phyloP scores from a whole-genome alignment of 2,329 filamentous ascomycete species.

The Orbilia quercus region DNA sequence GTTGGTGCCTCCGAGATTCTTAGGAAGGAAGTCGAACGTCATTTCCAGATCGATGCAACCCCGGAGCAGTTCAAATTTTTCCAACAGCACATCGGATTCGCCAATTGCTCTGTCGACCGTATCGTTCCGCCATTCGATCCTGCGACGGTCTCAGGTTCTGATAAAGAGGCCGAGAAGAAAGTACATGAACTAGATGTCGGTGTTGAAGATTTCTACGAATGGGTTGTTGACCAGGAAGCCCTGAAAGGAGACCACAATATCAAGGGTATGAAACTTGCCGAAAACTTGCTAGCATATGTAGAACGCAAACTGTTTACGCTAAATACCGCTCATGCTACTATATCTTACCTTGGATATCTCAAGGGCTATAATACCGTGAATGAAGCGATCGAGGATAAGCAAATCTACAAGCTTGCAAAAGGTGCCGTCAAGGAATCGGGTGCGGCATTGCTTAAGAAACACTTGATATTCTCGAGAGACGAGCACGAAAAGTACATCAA shows the following conservation, averaged over 20 bases:
- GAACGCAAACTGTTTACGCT: conserved; percentile 99
- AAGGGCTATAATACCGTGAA: conserved; percentile 87
- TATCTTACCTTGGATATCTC: conserved; percentile 93
- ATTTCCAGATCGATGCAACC: conserved; percentile 56
- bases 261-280: conserved; percentile 90
- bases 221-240: conserved; percentile 90
- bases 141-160: background rate
- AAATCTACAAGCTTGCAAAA: conserved; percentile 82
- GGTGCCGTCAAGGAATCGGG: conserved; percentile 87
- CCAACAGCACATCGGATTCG: conserved; percentile 81
- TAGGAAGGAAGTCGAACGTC: conserved; percentile 57
- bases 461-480: conserved; percentile 72
- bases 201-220: conserved; percentile 99
- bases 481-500: conserved; percentile 89
- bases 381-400: conserved; percentile 83
- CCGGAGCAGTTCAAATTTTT: conserved; percentile 50
- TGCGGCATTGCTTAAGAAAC: conserved; percentile 84
- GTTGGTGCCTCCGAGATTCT: conserved; percentile 81
- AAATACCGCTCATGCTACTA: conserved; percentile 97
- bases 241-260: conserved; percentile 82
- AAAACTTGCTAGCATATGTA: conserved; percentile 91
- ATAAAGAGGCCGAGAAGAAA: conserved; percentile 65
- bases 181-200: conserved; percentile 82
- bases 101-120: conserved; percentile 97
- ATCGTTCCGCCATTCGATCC: conserved; percentile 86